A percentile compares a stretch with the other conserved stretches of the same genome.
Evolutionary conservation across 2,329 filamentous ascomycete genomes (phyloP).

Genomic region (Drechslerella stenobrocha): DNA sequence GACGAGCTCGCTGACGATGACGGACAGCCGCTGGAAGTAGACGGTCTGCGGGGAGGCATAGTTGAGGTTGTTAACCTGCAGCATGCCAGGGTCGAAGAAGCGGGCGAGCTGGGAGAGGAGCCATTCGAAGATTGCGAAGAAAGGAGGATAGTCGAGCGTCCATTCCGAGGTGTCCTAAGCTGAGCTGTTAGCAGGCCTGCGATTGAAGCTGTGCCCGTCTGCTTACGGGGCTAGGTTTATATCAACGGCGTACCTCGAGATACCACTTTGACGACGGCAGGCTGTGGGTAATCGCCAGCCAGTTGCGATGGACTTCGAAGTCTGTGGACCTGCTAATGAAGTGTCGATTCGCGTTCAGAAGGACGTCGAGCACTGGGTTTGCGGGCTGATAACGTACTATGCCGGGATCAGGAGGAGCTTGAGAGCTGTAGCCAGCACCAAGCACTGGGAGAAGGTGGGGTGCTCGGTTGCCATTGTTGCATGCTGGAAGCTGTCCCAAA

Average conservation of each 20-base stretch:
- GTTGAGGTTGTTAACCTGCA: slow-evolving; percentile 75
- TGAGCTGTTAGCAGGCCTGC: slow-evolving; percentile 26
- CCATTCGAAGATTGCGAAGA: slow-evolving; percentile 98
- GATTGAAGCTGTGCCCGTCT: neutral
- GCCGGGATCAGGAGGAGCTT: slow-evolving; percentile 91
- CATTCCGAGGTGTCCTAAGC: slow-evolving; percentile 87
- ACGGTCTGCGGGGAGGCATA: slow-evolving; percentile 93
- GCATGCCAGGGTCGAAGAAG: slow-evolving; percentile 77
- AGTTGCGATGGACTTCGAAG: slow-evolving; percentile 98
- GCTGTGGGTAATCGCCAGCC: slow-evolving; percentile 92
- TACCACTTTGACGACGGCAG: slow-evolving; percentile 90
- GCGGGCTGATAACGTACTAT: slow-evolving; percentile 64
- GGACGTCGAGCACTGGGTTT: neutral
- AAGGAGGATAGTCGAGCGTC: slow-evolving; percentile 98
- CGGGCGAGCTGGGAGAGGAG: slow-evolving; percentile 77
- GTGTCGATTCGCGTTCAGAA: slow-evolving; percentile 14
- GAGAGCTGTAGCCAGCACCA: slow-evolving; percentile 80
- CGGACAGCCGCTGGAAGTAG: slow-evolving; percentile 88
- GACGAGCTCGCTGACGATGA: slow-evolving; percentile 81
- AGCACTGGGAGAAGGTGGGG: slow-evolving; percentile 86
- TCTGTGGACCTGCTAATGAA: slow-evolving; percentile 86
- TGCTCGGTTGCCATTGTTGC: slow-evolving; percentile 59
- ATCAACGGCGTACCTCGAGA: slow-evolving; percentile 66
- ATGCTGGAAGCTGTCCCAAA: neutral
- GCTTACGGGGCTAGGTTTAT: neutral